Percentiles rank a stretch among this genome's conserved stretches.
These are phyloP conservation scores for Logfia minima DNA, from an alignment of 129 eudicot species.

Conservation along the genomic window DNA sequence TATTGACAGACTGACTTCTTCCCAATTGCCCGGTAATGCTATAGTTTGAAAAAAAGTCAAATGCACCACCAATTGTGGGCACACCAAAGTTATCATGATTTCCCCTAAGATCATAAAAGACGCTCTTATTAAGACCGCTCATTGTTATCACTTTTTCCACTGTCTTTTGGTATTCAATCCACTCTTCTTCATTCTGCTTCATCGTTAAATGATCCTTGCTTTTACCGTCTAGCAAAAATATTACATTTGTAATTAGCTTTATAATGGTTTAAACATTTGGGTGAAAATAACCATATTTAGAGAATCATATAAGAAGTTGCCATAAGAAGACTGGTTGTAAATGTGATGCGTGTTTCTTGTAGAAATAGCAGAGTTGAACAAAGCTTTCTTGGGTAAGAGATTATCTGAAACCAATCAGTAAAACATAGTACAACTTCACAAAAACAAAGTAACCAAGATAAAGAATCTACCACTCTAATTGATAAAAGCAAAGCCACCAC, in stretches of 20 bases:
- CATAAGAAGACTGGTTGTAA: not conserved
- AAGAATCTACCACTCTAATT: too few relatives aligned
- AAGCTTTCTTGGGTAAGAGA: too few relatives aligned
- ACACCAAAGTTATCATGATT: constrained; percentile 97
- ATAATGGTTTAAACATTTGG: not conserved
- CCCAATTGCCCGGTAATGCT: constrained; percentile 66
- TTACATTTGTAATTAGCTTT: constrained; percentile 8
- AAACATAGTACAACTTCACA: too few relatives aligned
- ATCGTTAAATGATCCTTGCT: constrained; percentile 80
- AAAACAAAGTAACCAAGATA: too few relatives aligned
- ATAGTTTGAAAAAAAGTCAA: constrained; percentile 68
- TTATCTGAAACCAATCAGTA: too few relatives aligned
- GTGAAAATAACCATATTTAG: not conserved
- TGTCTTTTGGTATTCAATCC: constrained; percentile 78
- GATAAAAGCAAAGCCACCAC: too few relatives aligned
- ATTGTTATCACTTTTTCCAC: constrained; percentile 66
- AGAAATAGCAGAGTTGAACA: too few relatives aligned
- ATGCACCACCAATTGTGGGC: constrained; percentile 48
- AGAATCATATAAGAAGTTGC: not conserved
- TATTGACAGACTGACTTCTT: constrained; percentile 67
- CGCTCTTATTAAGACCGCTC: constrained; percentile 73
- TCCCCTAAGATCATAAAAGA: constrained; percentile 86
- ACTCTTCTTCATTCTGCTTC: constrained; percentile 91
- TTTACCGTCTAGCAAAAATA: constrained; percentile 66
- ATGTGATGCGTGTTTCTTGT: too few relatives aligned